These are phyloP conservation scores for Ceratocystis variospora DNA, from an alignment of 2,329 filamentous ascomycete species.

Conservation along the genomic window DNA sequence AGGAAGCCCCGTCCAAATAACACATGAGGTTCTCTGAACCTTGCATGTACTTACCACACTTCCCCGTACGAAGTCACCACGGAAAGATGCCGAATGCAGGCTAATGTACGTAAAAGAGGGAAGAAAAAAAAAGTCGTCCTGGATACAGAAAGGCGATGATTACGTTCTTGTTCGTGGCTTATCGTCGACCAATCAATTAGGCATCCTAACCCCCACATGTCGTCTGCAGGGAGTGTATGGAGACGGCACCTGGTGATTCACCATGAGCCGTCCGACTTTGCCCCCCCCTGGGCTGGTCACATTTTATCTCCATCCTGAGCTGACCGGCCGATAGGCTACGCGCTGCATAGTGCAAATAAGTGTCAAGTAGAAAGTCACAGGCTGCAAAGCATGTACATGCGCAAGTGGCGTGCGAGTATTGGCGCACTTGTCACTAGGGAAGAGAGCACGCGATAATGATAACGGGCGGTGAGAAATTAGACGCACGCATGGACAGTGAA, in stretches of 20 bases:
- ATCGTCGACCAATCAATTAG: not conserved
- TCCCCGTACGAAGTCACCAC: not conserved
- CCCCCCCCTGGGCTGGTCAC: not conserved
- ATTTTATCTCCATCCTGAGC: not conserved
- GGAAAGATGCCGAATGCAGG: not conserved
- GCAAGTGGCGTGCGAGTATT: too few relatives aligned
- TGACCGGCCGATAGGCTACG: not conserved
- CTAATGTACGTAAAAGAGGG: not conserved
- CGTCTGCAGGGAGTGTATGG: not conserved
- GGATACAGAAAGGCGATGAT: not conserved
- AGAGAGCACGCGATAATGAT: not conserved
- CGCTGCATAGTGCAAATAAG: not conserved
- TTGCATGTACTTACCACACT: too few relatives aligned
- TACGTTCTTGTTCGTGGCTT: not conserved
- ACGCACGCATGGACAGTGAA: not conserved
- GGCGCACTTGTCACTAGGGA: not conserved
- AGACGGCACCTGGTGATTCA: not conserved
- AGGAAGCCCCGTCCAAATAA: not conserved
- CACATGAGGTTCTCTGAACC: not conserved
- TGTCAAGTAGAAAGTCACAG: not conserved
- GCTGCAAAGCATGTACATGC: not conserved
- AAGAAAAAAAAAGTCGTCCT: not conserved
- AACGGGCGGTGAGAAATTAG: not conserved
- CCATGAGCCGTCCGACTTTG: not conserved
- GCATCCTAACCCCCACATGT: not conserved